Percentiles rank a stretch among this genome's conserved stretches.
Conservation (phyloP, 768 basidiomycete genomes). For the Trametes elegans region DNA sequence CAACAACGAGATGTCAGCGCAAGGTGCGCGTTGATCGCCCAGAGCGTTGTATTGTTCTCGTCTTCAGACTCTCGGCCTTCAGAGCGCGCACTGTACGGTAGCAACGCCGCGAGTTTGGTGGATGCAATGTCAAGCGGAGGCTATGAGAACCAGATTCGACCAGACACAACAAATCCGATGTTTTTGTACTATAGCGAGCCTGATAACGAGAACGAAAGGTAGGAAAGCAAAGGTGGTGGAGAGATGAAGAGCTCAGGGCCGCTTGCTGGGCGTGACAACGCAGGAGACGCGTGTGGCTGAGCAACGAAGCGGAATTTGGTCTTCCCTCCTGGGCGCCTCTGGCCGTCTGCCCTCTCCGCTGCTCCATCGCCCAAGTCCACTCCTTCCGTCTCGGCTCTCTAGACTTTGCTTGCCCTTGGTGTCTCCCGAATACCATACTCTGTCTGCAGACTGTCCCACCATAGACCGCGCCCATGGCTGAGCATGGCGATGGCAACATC, state of each 20-base stretch:
- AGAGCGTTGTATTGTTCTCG: too few relatives aligned
- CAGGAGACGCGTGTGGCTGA: background rate
- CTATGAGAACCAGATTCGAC: too few relatives aligned
- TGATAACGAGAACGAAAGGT: background rate
- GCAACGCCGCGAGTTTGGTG: too few relatives aligned
- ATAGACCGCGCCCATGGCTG: conserved; percentile 48
- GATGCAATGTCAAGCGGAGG: too few relatives aligned
- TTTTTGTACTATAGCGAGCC: too few relatives aligned
- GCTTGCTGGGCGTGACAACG: conserved; percentile 6
- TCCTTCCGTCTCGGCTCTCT: conserved; percentile 8
- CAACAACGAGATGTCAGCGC: too few relatives aligned
- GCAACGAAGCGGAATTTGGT: background rate
- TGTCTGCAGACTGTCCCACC: background rate
- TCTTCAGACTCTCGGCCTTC: too few relatives aligned
- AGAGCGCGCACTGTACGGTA: too few relatives aligned
- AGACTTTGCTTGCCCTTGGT: conserved; percentile 1
- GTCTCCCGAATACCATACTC: background rate
- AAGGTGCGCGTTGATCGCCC: too few relatives aligned
- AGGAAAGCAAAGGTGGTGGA: background rate
- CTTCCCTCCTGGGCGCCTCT: conserved; percentile 2
- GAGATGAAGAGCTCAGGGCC: background rate
- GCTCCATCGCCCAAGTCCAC: background rate
- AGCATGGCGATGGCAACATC: conserved; percentile 84
- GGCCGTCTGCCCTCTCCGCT: background rate
- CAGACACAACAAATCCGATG: too few relatives aligned